Evolutionary conservation across 352 stramenopile species (phyloP).

Genomic region (Phytophthora pluvialis): DNA sequence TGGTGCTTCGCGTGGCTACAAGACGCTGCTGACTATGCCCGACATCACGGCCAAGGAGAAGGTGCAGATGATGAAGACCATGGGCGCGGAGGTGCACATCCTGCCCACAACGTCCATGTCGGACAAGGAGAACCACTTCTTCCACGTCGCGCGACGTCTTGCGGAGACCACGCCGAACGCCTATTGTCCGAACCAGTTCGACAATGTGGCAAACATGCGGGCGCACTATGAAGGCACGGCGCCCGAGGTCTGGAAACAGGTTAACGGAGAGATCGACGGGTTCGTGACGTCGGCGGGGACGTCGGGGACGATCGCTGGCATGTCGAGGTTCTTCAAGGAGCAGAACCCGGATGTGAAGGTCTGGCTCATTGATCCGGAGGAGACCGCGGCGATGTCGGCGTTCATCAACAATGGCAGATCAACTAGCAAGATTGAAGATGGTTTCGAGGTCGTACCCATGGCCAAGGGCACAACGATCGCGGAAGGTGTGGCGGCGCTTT

Average conservation of each 20-base stretch:
- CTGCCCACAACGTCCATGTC: conserved; percentile 67
- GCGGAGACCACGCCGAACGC: conserved; percentile 40
- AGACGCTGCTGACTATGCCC: conserved; percentile 80
- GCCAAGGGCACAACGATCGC: conserved; percentile 90
- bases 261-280: conserved; percentile 89
- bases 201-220: conserved; percentile 76
- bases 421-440: conserved; percentile 81
- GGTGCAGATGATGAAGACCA: conserved; percentile 80
- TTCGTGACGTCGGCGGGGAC: conserved; percentile 92
- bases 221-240: conserved; percentile 84
- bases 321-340: conserved; percentile 94
- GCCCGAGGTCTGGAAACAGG: conserved; percentile 91
- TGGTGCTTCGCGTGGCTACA: conserved; percentile 85
- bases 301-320: conserved; percentile 93
- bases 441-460: conserved; percentile 89
- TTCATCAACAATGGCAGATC: conserved; percentile 75
- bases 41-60: conserved; percentile 75
- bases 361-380: conserved; percentile 84
- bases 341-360: conserved; percentile 60
- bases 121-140: conserved; percentile 79
- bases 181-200: conserved; percentile 78
- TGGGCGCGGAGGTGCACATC: conserved; percentile 72
- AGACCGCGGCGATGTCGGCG: conserved; percentile 84
- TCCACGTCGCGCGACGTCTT: conserved; percentile 70
- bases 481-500: conserved; percentile 92